Percentiles rank a stretch among this genome's conserved stretches.
These are phyloP conservation scores for Tarenaya hassleriana DNA, from an alignment of 345 rosid genomes.

Conservation along the genomic window DNA sequence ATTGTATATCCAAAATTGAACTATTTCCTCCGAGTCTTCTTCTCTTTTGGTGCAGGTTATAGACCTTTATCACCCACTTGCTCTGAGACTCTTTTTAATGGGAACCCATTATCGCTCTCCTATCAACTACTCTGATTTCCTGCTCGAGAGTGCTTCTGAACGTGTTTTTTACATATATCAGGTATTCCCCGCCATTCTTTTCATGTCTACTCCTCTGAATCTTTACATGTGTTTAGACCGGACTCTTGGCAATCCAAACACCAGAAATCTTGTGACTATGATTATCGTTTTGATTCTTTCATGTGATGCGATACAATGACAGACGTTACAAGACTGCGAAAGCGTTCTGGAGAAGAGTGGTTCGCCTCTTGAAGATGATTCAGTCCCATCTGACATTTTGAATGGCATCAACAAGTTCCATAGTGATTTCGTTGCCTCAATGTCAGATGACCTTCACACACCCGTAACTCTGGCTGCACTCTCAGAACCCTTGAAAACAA, in stretches of 20 bases:
- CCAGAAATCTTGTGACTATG: too few species aligned
- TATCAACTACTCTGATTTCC: constrained; percentile 71
- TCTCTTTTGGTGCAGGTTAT: constrained; percentile 42
- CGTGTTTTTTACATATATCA: constrained; percentile 88
- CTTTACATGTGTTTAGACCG: neutral
- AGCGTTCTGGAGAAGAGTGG: constrained; percentile 43
- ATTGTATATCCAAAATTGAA: neutral
- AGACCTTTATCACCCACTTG: constrained; percentile 78
- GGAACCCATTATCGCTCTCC: constrained; percentile 95
- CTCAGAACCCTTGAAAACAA: constrained; percentile 74
- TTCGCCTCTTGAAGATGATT: constrained; percentile 26
- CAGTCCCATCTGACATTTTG: constrained; percentile 43
- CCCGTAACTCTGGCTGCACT: constrained; percentile 74
- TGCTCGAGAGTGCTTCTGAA: constrained; percentile 92
- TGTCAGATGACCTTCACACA: constrained; percentile 93
- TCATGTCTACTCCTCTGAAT: neutral
- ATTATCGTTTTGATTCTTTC: too few species aligned
- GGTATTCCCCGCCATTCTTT: constrained; percentile 34
- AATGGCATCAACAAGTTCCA: constrained; percentile 42
- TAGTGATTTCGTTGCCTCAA: constrained; percentile 52
- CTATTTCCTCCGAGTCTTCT: neutral
- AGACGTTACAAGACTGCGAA: constrained; percentile 78
- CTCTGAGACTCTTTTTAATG: constrained; percentile 78
- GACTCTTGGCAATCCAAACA: too few species aligned
- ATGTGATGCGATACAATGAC: too few species aligned